Evolutionary conservation across 805 yeast species (phyloP), one percentile per base, ranked within the genome.

Genomic region (Limtongozyma cylindracea): DNA sequence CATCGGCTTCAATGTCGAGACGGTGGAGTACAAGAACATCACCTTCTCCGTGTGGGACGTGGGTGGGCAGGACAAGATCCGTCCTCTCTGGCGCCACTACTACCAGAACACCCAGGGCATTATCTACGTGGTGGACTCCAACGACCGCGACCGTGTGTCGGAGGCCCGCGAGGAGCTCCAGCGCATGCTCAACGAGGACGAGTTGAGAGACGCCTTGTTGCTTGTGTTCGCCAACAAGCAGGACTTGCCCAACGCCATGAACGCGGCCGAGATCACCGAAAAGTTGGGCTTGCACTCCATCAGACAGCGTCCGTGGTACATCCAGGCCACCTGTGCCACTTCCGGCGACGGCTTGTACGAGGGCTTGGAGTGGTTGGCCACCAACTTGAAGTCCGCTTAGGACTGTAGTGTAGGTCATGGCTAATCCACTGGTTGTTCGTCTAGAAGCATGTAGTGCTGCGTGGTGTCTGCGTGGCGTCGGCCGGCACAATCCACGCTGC

Each of bases 251-350:
- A 82, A 82, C 45, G 95, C 96, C 39, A 82, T 84, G 95, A 76
- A 76, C 49, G 94, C 96, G 35, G 93, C 94, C 34, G 96, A 84
- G 61, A 76, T 84, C 51, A 80, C 95, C 38, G 94, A 80, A 56
- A 80, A 78, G 55, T 66, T 84, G 43, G 95, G 94, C 33, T 71
- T 84, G 46, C 94, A 82, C 52, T 77, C 94, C 25, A 72, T 88
- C 50, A 74, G 93, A 62, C 93, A 82, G 61, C 77, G 96, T 58
- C 93, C 93, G 43, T 88, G 98, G 98, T 84, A 74, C 59, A 84
- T 88, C 49, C 95, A 84, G 60, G 78, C 98, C 36, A 77, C 96
- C 32, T 82, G 96, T 60, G 98, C 98, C 37, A 84, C 95, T 35
- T 76, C 96, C 31, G 98, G 96, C 59, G 95, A 82, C 49, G 96